Base-by-base conservation (phyloP, 2,329 filamentous ascomycete species). In the Xylariaceae sp. region DNA sequence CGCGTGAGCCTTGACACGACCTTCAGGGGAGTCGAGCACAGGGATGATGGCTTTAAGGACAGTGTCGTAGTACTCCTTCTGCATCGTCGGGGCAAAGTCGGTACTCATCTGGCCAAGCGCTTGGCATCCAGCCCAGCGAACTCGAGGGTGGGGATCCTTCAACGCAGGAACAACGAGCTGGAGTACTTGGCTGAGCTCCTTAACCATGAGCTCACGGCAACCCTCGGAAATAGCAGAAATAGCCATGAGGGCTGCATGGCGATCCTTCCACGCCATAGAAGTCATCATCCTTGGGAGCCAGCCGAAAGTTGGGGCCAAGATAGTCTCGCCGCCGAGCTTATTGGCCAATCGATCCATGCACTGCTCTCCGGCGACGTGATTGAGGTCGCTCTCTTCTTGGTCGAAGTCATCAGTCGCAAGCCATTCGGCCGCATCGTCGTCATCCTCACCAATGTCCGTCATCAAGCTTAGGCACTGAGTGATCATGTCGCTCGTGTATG, bases 61-160 rank as follows among this genome's bases (percentile, higher is more conserved):
- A 44, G 88, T 82, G 62, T 90, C 85, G 73, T 96, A 95, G 74
- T 96, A 96, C 67, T 96, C 95, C 65, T 91, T 89, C 75, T 99
- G 95, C 93, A 99, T 98, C 10, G 90, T 96, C 12, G 93, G 93
- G 12, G 96, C 93, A 73, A 99, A 99, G 71, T 99, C 95, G 29
- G 95, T 99, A 78, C 93, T 98, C 95, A 99, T 99, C 75, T 99
- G 95, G 23, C 95, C 95, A n/a, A 99, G 83, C 42, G 95, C 95
- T 71, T 99, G 98, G 79, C 95, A 99, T 32, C 93, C 95, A 50
- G 95, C 95, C 88, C 96, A 99, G 67, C 93, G 89, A 52, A 99
- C 95, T 70, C 95, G 90, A 41, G 95, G 90, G 71, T 99, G 95
- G 40, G 89, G 84, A 70, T 99, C 93, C 67, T 89, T 87, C 37